Evolutionary conservation across 2,329 filamentous ascomycete species (phyloP), one percentile per base, ranked within the genome.

Genomic region (Penicillium aurantiogriseum): DNA sequence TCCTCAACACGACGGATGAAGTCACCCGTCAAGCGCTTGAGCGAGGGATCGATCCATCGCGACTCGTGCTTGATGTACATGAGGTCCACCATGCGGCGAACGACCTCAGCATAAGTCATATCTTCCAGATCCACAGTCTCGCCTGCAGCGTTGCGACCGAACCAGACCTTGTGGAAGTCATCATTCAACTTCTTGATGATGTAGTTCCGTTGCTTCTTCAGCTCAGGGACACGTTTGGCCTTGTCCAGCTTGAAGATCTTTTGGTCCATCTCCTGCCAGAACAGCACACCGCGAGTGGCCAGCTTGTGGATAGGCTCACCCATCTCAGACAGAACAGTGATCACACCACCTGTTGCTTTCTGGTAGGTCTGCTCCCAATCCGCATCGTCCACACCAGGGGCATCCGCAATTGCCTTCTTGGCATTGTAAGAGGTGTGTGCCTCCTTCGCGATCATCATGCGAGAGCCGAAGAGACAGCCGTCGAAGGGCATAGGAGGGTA

Each of bases 221-320:
- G 83, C 77, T 94, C 92, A 2, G 89, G 83, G 23, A 96, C 81
- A 42, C 92, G 88, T 82, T 97, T 96, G 71, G 93, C 91, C 81
- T 96, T 97, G 77, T 96, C 92, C 48, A 99, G 81, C 71, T 87
- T 89, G 81, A 99, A 99, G 70, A 99, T 97, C 79, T 96, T 97
- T 76, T 95, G 86, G 71, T 99, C 94, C 92, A 99, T 96, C 79
- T 99, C 95, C 49, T 92, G 88, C 94, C 94, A 99, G 82, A 99
- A 96, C 54, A 86, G 82, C 47, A 99, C 92, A 84, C 94, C 94
- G 58, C 95, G 89, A 48, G 94, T 99, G 17, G 94, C 95, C 58
- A 99, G 85, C 81, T 99, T 99, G 82, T 99, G 94, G 61, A 99
- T 99, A 6, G 94, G 95, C 81, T 99, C 94, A 45, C 94, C 95